These are phyloP conservation scores for Cystobasidium ongulense DNA, from an alignment of 768 basidiomycete genomes.

Conservation along the genomic window DNA sequence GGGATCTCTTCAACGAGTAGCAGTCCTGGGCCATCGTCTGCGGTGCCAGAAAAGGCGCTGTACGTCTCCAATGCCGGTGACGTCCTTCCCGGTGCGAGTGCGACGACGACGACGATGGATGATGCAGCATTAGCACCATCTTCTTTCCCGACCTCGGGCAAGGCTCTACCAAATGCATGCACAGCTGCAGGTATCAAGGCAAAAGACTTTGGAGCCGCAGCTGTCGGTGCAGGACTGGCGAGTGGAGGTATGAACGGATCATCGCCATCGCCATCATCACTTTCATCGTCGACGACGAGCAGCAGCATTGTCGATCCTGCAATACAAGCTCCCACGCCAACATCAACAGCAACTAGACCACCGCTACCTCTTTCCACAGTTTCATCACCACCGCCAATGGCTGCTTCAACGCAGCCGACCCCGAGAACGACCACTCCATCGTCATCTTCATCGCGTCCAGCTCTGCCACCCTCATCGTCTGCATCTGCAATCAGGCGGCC, in stretches of 20 bases:
- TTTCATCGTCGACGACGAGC: background rate
- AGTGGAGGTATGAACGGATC: background rate
- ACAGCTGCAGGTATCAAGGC: background rate
- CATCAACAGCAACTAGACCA: background rate
- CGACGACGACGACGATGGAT: background rate
- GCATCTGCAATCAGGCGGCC: conserved; percentile 1
- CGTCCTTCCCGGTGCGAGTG: background rate
- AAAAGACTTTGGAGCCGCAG: conserved; percentile 13
- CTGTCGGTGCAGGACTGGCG: background rate
- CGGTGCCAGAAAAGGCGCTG: background rate
- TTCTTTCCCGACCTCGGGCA: background rate
- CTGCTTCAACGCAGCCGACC: background rate
- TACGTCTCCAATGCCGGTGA: background rate
- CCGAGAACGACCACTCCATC: background rate
- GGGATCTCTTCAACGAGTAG: background rate
- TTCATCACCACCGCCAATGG: background rate
- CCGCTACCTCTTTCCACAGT: background rate
- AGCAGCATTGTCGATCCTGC: background rate
- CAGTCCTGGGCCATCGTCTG: background rate
- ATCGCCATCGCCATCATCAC: conserved; percentile 2
- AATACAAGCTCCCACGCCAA: background rate
- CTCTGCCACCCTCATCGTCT: background rate
- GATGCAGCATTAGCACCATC: background rate
- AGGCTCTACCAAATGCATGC: background rate
- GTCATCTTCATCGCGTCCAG: background rate